These are phyloP conservation scores for Breviolum minutum DNA, from an alignment of 73 alveolate genomes.

Conservation along the genomic window DNA sequence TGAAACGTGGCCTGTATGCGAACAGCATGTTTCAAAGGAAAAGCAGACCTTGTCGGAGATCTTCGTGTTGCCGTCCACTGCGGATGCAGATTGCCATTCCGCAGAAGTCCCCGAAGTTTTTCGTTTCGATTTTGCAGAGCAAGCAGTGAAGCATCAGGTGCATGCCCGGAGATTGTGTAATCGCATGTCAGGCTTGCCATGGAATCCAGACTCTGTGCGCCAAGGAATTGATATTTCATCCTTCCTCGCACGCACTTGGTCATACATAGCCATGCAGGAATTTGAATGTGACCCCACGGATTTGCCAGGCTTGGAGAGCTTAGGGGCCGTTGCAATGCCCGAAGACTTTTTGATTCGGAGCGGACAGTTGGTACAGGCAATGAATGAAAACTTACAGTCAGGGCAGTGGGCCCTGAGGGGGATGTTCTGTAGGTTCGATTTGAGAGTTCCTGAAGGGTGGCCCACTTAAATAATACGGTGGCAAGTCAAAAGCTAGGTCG, in stretches of 20 bases:
- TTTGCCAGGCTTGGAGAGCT: not conserved
- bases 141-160: constrained; percentile 11
- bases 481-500: too few species aligned
- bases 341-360: not conserved
- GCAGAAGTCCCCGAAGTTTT: constrained; percentile 9
- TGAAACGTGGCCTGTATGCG: too few species aligned
- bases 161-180: constrained; percentile 5
- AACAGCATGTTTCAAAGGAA: too few species aligned
- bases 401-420: constrained; percentile 36
- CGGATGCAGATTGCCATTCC: too few species aligned
- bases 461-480: not conserved
- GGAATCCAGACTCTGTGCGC: not conserved
- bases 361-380: constrained; percentile 13
- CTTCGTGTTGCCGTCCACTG: too few species aligned
- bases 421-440: not conserved
- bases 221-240: constrained; percentile 20
- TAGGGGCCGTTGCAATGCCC: constrained; percentile 10
- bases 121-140: not conserved
- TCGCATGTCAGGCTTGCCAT: not conserved
- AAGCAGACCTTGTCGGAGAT: too few species aligned
- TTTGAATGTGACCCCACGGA: not conserved
- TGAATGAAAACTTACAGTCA: not conserved
- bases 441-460: not conserved
- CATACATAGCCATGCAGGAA: constrained; percentile 10
- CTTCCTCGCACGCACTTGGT: constrained; percentile 20